These are phyloP conservation scores for Stachybotrys chartarum DNA, from an alignment of 2,329 filamentous ascomycete species.

Conservation along the genomic window DNA sequence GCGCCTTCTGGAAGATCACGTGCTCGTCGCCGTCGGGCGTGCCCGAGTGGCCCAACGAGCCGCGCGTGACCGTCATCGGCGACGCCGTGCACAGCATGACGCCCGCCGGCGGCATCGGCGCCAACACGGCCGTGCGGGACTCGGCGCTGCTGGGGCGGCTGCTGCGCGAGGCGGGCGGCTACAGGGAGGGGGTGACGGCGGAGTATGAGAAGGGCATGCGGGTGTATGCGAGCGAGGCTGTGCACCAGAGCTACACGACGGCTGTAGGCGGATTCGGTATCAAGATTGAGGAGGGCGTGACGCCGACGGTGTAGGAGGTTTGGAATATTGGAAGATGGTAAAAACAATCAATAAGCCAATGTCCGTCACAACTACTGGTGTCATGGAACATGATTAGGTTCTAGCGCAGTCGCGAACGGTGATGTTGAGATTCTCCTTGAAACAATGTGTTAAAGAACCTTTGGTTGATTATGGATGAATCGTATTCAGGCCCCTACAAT, in stretches of 20 bases:
- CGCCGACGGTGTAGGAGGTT: slow-evolving; percentile 5
- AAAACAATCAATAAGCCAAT: too few relatives aligned
- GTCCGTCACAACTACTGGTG: too few relatives aligned
- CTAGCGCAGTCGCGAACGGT: too few relatives aligned
- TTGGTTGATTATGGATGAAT: too few relatives aligned
- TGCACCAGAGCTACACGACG: slow-evolving; percentile 43
- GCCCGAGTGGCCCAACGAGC: slow-evolving; percentile 51
- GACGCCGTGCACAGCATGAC: slow-evolving; percentile 54
- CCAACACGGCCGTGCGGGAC: slow-evolving; percentile 50
- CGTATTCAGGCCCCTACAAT: too few relatives aligned
- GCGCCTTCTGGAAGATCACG: slow-evolving; percentile 62
- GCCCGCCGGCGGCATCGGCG: slow-evolving; percentile 47
- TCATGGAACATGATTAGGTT: too few relatives aligned
- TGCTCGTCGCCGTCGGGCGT: slow-evolving; percentile 53
- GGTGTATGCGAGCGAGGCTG: slow-evolving; percentile 49
- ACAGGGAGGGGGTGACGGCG: slow-evolving; percentile 43
- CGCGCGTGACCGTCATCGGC: slow-evolving; percentile 50
- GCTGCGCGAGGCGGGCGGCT: slow-evolving; percentile 44
- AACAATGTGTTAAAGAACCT: too few relatives aligned
- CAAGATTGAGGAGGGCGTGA: slow-evolving; percentile 34
- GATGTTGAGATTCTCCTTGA: too few relatives aligned
- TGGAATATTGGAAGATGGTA: too few relatives aligned
- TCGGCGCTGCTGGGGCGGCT: slow-evolving; percentile 46
- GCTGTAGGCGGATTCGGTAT: slow-evolving; percentile 37
- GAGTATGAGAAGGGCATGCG: slow-evolving; percentile 57